These are phyloP conservation scores for Pestalotiopsis sp. DNA, from an alignment of 2,329 filamentous ascomycete genomes.

Conservation along the genomic window DNA sequence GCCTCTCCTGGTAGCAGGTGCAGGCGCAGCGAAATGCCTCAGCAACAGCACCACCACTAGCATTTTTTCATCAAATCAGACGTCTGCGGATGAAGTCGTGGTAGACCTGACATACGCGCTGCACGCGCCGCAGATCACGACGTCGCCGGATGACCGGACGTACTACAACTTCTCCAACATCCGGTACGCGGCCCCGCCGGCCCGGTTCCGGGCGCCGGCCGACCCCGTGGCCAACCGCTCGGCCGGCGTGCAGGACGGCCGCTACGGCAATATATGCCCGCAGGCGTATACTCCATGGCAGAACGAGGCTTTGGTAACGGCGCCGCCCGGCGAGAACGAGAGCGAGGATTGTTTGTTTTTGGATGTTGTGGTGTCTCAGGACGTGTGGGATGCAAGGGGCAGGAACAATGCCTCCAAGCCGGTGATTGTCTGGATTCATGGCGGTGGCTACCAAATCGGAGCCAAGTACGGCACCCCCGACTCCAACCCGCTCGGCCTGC, in stretches of 20 bases:
- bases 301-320: not conserved
- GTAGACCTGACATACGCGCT: conserved; percentile 1
- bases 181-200: conserved; percentile 44
- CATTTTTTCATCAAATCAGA: not conserved
- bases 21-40: conserved; percentile 4
- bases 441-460: conserved; percentile 6
- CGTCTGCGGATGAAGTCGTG: not conserved
- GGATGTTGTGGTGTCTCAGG: conserved; percentile 6
- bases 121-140: not conserved
- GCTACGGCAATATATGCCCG: conserved; percentile 3
- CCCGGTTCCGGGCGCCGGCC: conserved; percentile 28
- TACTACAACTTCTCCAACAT: conserved; percentile 44
- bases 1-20: not conserved
- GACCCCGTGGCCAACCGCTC: conserved; percentile 5
- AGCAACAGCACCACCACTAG: not conserved
- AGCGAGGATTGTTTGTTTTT: conserved; percentile 17
- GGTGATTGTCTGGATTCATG: conserved; percentile 13
- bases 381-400: not conserved
- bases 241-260: conserved; percentile 4
- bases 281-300: conserved; percentile 8
- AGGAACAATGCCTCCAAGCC: not conserved
- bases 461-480: conserved; percentile 10
- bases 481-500: conserved; percentile 6
- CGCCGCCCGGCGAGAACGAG: conserved; percentile 3
- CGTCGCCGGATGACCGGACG: not conserved